Conservation (phyloP, 495 filamentous ascomycete genomes). For the Penicillium turbatum region DNA sequence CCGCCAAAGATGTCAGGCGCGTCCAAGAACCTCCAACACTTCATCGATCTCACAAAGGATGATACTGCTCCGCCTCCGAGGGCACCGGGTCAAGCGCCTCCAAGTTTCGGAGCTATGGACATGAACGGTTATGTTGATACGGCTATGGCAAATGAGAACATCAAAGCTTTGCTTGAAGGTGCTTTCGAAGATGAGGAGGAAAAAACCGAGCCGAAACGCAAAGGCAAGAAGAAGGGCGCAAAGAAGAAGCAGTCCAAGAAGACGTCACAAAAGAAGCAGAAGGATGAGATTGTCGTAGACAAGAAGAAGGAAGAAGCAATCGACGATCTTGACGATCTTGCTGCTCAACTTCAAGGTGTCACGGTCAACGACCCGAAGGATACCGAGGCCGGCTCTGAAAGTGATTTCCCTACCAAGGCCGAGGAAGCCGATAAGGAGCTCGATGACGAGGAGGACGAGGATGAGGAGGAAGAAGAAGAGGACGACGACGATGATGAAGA, state of each 20-base stretch:
- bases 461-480: conserved; percentile 33
- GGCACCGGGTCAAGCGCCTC: neutral
- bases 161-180: conserved; percentile 84
- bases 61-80: conserved; percentile 14
- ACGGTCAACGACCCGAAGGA: conserved; percentile 42
- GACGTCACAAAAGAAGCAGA: conserved; percentile 28
- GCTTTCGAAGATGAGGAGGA: conserved; percentile 81
- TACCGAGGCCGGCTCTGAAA: conserved; percentile 12
- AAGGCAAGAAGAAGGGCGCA: conserved; percentile 50
- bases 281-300: conserved; percentile 32
- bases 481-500: conserved; percentile 61
- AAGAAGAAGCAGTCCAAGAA: conserved; percentile 38
- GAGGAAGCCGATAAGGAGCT: conserved; percentile 33
- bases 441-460: conserved; percentile 54
- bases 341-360: conserved; percentile 56
- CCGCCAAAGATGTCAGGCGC: conserved; percentile 30
- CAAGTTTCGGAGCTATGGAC: conserved; percentile 46
- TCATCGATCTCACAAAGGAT: conserved; percentile 44
- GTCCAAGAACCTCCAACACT: conserved; percentile 38
- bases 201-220: conserved; percentile 46
- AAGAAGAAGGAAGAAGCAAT: conserved; percentile 19
- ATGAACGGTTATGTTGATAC: conserved; percentile 70
- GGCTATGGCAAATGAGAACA: conserved; percentile 71
- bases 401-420: conserved; percentile 10
- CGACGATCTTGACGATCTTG: conserved; percentile 49